These are phyloP conservation scores for Fraxinus latifolia DNA, from an alignment of 305 asterid genomes.

Conservation along the genomic window DNA sequence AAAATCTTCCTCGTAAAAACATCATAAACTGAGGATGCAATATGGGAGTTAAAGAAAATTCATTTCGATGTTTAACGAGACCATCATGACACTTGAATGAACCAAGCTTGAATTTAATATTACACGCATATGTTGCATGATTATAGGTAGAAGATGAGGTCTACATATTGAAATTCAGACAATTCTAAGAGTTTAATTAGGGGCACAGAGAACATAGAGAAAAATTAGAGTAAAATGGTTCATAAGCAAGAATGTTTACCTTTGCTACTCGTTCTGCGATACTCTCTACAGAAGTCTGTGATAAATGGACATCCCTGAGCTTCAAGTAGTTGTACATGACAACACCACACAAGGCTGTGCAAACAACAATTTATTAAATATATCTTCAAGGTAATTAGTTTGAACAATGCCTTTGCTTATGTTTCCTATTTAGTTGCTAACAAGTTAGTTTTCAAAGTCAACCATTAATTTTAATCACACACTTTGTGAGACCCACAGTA, in stretches of 20 bases:
- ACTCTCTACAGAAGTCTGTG: constrained; percentile 46
- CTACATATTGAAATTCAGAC: not conserved
- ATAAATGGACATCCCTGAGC: constrained; percentile 45
- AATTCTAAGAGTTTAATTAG: not conserved
- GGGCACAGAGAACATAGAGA: not conserved
- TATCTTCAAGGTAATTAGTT: constrained; percentile 1
- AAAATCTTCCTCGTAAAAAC: not conserved
- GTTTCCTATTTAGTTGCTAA: not conserved
- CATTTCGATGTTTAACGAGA: not conserved
- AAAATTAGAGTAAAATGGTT: not conserved
- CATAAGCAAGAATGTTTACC: constrained; percentile 23
- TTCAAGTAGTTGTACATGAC: constrained; percentile 65
- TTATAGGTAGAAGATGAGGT: not conserved
- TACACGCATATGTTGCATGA: not conserved
- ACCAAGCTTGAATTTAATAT: not conserved
- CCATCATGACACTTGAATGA: not conserved
- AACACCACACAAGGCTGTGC: constrained; percentile 83
- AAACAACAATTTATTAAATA: constrained; percentile 23
- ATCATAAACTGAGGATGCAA: not conserved
- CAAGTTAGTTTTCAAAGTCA: not conserved
- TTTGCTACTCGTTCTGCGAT: constrained; percentile 35
- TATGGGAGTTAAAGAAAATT: not conserved
- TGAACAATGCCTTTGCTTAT: not conserved
- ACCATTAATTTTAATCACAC: not conserved
- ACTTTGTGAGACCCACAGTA: not conserved